A percentile compares a stretch with the other conserved stretches of the same genome.
phyloP scores from a whole-genome alignment of 106 monocot genomes.

The Agapanthus africanus region DNA sequence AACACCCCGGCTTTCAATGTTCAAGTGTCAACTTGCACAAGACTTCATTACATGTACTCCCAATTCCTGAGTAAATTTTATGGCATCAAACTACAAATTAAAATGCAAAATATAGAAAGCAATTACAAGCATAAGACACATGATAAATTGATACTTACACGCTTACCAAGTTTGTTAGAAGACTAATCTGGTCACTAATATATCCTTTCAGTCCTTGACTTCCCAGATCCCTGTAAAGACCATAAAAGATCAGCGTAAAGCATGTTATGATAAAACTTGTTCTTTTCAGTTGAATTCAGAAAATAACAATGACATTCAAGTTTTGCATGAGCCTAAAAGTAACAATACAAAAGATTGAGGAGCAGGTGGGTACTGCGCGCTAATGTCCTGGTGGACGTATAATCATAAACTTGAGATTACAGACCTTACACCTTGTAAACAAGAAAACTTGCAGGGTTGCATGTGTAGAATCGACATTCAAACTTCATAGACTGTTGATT shows the following conservation, averaged over 20 bases:
- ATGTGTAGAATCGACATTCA: not conserved
- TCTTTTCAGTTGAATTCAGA: not conserved
- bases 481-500: not conserved
- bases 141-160: conserved; percentile 75
- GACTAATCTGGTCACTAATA: conserved; percentile 69
- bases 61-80: conserved; percentile 1
- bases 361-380: not conserved
- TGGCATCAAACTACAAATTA: not conserved
- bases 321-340: not conserved
- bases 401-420: not conserved
- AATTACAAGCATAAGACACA: conserved; percentile 2
- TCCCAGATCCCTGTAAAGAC: conserved; percentile 62
- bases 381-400: not conserved
- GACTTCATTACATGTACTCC: not conserved
- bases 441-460: not conserved
- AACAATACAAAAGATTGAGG: not conserved
- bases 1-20: not conserved
- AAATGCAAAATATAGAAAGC: not conserved
- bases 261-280: not conserved
- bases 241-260: not conserved
- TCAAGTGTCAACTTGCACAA: not conserved
- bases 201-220: conserved; percentile 95
- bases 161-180: conserved; percentile 83
- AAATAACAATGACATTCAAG: not conserved
- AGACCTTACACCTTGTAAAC: not conserved